A percentile compares a stretch with the other conserved stretches of the same genome.
phyloP scores from a whole-genome alignment of 129 eudicot species.

The Tagetes patula region DNA sequence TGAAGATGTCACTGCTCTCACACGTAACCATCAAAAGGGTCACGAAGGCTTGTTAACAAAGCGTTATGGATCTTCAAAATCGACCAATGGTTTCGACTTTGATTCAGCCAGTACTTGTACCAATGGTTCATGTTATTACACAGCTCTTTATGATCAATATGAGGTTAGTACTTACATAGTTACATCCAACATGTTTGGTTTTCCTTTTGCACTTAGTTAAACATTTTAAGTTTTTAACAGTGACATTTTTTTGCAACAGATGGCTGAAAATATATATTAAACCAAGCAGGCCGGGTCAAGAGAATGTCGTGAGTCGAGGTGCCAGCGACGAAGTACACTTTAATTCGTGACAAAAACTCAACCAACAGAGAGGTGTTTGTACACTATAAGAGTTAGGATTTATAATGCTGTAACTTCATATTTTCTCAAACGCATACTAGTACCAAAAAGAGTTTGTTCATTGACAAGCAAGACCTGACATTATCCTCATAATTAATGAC shows the following conservation, averaged over 20 bases:
- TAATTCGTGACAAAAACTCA: not conserved
- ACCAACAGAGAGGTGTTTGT: not conserved
- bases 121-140: conserved; percentile 30
- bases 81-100: conserved; percentile 33
- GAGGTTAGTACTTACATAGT: conserved; percentile 24
- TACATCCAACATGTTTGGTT: not conserved
- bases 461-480: too few relatives aligned
- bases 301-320: not conserved
- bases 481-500: too few relatives aligned
- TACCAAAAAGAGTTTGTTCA: not conserved
- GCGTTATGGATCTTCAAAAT: conserved; percentile 37
- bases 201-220: conserved; percentile 1
- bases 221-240: not conserved
- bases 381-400: not conserved
- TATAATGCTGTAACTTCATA: not conserved
- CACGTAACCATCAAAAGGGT: conserved; percentile 27
- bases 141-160: conserved; percentile 31
- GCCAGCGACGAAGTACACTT: conserved; percentile 1
- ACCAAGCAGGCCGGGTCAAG: not conserved
- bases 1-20: conserved; percentile 33
- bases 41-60: conserved; percentile 44
- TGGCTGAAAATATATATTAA: conserved; percentile 30
- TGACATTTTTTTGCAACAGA: conserved; percentile 13
- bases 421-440: not conserved
- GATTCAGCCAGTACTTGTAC: conserved; percentile 30